Evolutionary conservation across 2,329 filamentous ascomycete species (phyloP).

Genomic region (Fonsecaea monophora): DNA sequence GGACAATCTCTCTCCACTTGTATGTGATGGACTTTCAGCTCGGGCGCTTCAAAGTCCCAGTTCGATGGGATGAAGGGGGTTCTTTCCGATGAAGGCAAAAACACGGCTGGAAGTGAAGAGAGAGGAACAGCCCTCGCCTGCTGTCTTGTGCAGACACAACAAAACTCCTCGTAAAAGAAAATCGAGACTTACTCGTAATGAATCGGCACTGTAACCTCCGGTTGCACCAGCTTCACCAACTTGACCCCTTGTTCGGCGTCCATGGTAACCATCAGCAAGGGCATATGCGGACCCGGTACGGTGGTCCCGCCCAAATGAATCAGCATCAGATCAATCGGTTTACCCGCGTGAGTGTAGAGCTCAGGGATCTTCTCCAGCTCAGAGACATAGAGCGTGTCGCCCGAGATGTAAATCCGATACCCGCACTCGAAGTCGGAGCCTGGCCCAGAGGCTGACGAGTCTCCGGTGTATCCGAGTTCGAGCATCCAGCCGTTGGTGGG

Average conservation of each 20-base stretch:
- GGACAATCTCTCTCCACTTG: too few relatives aligned
- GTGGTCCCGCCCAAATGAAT: constrained; percentile 71
- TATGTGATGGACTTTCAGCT: too few relatives aligned
- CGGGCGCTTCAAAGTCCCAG: too few relatives aligned
- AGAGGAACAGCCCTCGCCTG: background rate
- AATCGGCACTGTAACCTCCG: constrained; percentile 68
- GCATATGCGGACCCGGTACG: constrained; percentile 65
- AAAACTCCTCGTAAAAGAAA: background rate
- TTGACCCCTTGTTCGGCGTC: constrained; percentile 68
- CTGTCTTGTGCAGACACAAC: background rate
- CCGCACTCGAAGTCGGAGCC: constrained; percentile 52
- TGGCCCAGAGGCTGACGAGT: constrained; percentile 23
- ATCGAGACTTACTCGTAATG: constrained; percentile 61
- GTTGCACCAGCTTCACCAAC: constrained; percentile 65
- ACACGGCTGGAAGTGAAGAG: background rate
- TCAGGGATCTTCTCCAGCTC: constrained; percentile 67
- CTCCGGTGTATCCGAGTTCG: constrained; percentile 61
- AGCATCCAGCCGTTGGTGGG: constrained; percentile 73
- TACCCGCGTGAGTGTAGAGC: constrained; percentile 54
- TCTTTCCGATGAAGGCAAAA: background rate
- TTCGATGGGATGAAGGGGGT: too few relatives aligned
- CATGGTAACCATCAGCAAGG: constrained; percentile 73
- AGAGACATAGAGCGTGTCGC: constrained; percentile 68
- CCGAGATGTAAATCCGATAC: constrained; percentile 70
- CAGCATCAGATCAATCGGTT: constrained; percentile 70